These are phyloP conservation scores for Phallus indusiatus DNA, from an alignment of 768 basidiomycete species.

Conservation along the genomic window DNA sequence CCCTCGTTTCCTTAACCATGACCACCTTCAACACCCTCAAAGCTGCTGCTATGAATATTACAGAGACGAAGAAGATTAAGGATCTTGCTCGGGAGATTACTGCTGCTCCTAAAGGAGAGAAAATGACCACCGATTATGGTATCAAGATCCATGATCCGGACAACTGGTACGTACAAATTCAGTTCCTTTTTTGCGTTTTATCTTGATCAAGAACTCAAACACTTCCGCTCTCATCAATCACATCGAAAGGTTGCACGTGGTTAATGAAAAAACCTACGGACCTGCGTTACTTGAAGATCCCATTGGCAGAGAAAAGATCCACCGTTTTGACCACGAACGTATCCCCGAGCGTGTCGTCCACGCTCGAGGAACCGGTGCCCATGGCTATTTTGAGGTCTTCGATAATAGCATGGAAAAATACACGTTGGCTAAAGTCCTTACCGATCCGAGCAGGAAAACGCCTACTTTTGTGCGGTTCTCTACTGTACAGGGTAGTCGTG, in stretches of 20 bases:
- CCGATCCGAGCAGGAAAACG: slow-evolving; percentile 61
- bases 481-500: slow-evolving; percentile 73
- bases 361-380: slow-evolving; percentile 68
- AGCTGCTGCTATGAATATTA: neutral
- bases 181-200: neutral
- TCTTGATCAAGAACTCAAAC: neutral
- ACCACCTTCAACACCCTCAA: neutral
- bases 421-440: slow-evolving; percentile 61
- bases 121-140: slow-evolving; percentile 51
- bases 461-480: slow-evolving; percentile 79
- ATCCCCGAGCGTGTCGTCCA: slow-evolving; percentile 80
- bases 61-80: slow-evolving; percentile 4
- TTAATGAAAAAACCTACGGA: slow-evolving; percentile 40
- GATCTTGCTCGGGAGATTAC: neutral
- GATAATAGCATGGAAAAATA: slow-evolving; percentile 62
- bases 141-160: slow-evolving; percentile 52
- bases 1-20: neutral
- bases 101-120: neutral
- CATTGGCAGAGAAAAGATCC: slow-evolving; percentile 64
- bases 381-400: slow-evolving; percentile 72
- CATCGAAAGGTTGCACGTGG: slow-evolving; percentile 44
- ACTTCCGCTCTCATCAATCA: neutral
- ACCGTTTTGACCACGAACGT: slow-evolving; percentile 79
- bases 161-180: slow-evolving; percentile 54
- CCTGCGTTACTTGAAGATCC: slow-evolving; percentile 75